Evolutionary conservation across 1,284 basidiomycete genomes (phyloP), one percentile per base, ranked within the genome.

Genomic region (Cutaneotrichosporon curvatum): DNA sequence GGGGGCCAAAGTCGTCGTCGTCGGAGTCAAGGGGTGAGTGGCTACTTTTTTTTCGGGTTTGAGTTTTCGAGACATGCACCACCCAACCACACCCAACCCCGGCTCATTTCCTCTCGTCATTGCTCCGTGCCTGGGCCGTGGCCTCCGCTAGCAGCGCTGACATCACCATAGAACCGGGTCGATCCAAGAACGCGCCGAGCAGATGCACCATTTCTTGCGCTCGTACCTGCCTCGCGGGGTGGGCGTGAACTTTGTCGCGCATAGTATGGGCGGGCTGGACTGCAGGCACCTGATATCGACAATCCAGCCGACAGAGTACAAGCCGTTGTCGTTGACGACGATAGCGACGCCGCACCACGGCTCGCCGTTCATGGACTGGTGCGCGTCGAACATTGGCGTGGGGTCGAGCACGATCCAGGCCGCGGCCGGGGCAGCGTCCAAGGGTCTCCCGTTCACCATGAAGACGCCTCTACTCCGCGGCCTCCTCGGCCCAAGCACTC

Each of bases 331-430:
- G 7, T 74, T 98, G 50, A 97, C 88, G 0, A 88, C 85, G 15
- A 80, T 99, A 55, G 84, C 84, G 37, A 97, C 95, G 0, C 95
- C 95, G 15, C 95, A 99, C 70, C 80, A 87, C 21, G 94, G 94
- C 21, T 91, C 87, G 59, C 91, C 94, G 0, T 97, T 98, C 70
- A 98, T 98, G 95, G 91, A 97, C 72, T 98, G 94, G 94, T 97
- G 94, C 73, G 78, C 79, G 78, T 84, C 85, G 44, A 85, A 90
- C 60, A 84, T 94, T 54, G 90, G 91, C 3, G 79, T 94, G 20
- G 91, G 90, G 75, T 67, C 74, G 68, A 45, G 50, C 28, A 59
- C 68, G 21, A 7, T 28, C 25, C 53, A 61, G 42, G 50, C 60
- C 12, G 52, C 54, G 10, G 62, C 62, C 32, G 58, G 58, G 30